These are phyloP conservation scores for Boletus reticulatus DNA, from an alignment of 768 basidiomycete species.

Conservation along the genomic window DNA sequence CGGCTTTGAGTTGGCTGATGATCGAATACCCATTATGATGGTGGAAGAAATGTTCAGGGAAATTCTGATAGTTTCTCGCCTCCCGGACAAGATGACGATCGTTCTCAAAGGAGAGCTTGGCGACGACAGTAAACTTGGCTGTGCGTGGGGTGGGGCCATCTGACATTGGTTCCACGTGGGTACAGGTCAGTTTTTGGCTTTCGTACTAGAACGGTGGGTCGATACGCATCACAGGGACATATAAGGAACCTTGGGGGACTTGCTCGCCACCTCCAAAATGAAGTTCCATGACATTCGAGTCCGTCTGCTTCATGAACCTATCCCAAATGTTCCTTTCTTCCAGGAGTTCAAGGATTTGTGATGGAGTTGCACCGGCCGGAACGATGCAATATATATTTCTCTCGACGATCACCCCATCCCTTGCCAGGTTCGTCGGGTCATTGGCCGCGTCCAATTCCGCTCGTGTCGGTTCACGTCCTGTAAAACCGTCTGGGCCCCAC, in stretches of 20 bases:
- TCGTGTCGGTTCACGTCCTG: background rate
- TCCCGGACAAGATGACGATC: constrained; percentile 37
- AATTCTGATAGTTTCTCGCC: constrained; percentile 26
- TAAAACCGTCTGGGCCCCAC: constrained; percentile 10
- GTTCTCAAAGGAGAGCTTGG: constrained; percentile 41
- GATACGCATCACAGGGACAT: constrained; percentile 9
- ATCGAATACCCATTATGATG: constrained; percentile 26
- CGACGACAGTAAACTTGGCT: constrained; percentile 39
- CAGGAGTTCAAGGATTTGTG: background rate
- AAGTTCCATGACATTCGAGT: background rate
- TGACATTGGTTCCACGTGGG: constrained; percentile 5
- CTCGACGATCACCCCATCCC: constrained; percentile 16
- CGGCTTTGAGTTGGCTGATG: constrained; percentile 32
- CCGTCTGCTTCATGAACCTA: background rate
- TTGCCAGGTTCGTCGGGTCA: background rate
- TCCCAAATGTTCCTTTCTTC: background rate
- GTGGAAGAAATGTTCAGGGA: constrained; percentile 28
- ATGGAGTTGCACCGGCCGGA: background rate
- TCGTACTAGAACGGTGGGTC: constrained; percentile 14
- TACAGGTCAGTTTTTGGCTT: background rate
- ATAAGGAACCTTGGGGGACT: too few relatives aligned
- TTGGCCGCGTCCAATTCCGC: background rate
- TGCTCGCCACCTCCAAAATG: too few relatives aligned
- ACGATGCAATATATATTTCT: constrained; percentile 15
- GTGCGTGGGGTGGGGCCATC: constrained; percentile 20